Evolutionary conservation across 2,329 filamentous ascomycete genomes (phyloP).

Genomic region (Huntiella abstrusa): DNA sequence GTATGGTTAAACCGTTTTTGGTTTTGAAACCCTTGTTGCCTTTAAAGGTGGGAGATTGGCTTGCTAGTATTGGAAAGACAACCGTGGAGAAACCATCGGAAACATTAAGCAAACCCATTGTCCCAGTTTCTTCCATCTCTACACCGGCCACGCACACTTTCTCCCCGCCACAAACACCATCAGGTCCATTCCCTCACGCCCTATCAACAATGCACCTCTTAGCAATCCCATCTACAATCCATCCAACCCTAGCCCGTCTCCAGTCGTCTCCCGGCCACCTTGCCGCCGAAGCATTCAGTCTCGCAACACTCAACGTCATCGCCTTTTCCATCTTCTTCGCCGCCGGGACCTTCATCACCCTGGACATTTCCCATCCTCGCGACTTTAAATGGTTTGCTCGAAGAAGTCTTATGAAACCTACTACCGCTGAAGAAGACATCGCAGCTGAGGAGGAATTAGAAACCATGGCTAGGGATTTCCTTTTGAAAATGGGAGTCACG

Average conservation of each 20-base stretch:
- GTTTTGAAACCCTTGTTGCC: not conserved
- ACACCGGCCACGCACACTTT: too few species aligned
- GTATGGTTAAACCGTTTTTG: slow-evolving; percentile 1
- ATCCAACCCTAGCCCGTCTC: slow-evolving; percentile 6
- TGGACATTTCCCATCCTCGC: slow-evolving; percentile 53
- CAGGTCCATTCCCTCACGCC: not conserved
- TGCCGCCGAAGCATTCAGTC: slow-evolving; percentile 62
- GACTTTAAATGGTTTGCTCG: slow-evolving; percentile 41
- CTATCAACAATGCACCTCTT: slow-evolving; percentile 16
- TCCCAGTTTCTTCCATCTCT: not conserved
- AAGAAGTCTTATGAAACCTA: slow-evolving; percentile 20
- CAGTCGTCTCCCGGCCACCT: slow-evolving; percentile 47
- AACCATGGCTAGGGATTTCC: slow-evolving; percentile 39
- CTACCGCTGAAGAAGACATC: slow-evolving; percentile 15
- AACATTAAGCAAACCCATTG: not conserved
- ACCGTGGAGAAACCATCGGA: not conserved
- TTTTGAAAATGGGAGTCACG: slow-evolving; percentile 28
- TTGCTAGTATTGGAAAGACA: not conserved
- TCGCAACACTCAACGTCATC: slow-evolving; percentile 73
- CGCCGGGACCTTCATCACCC: slow-evolving; percentile 56
- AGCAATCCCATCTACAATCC: slow-evolving; percentile 13
- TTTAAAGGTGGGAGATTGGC: not conserved
- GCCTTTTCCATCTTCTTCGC: slow-evolving; percentile 55
- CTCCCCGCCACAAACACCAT: not conserved
- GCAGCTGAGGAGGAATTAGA: slow-evolving; percentile 42